phyloP scores from a whole-genome alignment of 176 grass and related monocot species.

The Oryza glaberrima region DNA sequence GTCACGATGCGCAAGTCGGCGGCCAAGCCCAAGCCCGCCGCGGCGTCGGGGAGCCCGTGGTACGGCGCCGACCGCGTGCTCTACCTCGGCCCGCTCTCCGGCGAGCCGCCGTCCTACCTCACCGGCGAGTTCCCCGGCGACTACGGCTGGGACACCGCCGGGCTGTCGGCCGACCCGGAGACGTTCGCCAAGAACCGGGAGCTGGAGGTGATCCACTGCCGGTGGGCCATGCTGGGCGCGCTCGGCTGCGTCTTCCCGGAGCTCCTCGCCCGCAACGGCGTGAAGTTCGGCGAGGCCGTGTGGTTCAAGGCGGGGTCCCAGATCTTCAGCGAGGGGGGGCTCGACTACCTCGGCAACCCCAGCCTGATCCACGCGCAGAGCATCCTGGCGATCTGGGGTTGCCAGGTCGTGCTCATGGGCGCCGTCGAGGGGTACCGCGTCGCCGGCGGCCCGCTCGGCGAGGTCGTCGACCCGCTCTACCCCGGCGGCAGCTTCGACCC shows the following conservation, averaged over 20 bases:
- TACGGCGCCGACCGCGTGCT: constrained; percentile 47
- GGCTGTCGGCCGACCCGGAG: constrained; percentile 55
- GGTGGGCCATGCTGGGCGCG: constrained; percentile 69
- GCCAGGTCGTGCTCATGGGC: constrained; percentile 46
- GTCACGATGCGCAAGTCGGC: constrained; percentile 53
- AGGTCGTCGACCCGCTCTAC: constrained; percentile 39
- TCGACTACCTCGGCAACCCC: constrained; percentile 72
- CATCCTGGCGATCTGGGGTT: constrained; percentile 72
- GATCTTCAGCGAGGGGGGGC: constrained; percentile 64
- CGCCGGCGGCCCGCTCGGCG: constrained; percentile 26
- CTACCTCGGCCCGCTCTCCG: constrained; percentile 54
- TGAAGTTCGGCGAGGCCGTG: constrained; percentile 60
- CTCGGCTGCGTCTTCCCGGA: constrained; percentile 67
- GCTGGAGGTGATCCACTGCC: constrained; percentile 58
- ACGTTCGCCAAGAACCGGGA: constrained; percentile 66
- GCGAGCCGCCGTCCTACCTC: constrained; percentile 54
- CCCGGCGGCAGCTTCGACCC: constrained; percentile 43
- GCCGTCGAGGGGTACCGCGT: constrained; percentile 39
- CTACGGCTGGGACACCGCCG: constrained; percentile 57
- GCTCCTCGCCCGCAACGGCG: constrained; percentile 55
- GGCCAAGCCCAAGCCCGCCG: constrained; percentile 25
- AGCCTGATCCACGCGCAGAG: constrained; percentile 68
- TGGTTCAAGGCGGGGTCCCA: constrained; percentile 70
- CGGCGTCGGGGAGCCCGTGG: constrained; percentile 32
- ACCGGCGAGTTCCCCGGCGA: constrained; percentile 58